These are phyloP conservation scores for Solanum hybrid DNA, from an alignment of 305 asterid species.

Conservation along the genomic window DNA sequence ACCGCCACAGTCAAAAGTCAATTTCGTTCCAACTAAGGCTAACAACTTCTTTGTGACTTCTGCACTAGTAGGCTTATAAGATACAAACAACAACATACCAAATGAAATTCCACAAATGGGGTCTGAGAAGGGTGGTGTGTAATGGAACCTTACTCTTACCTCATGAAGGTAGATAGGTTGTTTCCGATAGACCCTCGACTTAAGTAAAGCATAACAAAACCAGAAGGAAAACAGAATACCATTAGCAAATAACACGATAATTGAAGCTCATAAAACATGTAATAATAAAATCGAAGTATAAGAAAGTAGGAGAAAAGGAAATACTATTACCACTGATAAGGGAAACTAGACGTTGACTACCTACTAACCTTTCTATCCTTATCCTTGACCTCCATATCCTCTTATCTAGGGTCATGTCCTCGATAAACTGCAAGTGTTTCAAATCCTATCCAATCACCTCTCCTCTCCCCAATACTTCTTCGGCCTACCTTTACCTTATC, in stretches of 20 bases:
- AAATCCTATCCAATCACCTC: neutral
- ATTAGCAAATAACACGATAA: neutral
- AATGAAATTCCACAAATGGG: neutral
- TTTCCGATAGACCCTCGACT: neutral
- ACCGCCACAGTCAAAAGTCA: conserved; percentile 22
- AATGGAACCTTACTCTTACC: neutral
- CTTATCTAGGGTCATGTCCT: neutral
- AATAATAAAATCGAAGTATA: neutral
- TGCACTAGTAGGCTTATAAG: neutral
- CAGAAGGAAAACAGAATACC: neutral
- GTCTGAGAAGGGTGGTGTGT: neutral
- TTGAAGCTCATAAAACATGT: neutral
- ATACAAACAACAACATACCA: neutral
- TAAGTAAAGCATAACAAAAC: neutral
- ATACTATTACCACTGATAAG: neutral
- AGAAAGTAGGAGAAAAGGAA: neutral
- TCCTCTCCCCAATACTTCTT: neutral
- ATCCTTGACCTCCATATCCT: neutral
- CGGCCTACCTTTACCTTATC: neutral
- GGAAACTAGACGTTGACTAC: neutral
- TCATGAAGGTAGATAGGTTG: neutral
- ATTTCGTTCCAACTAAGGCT: neutral
- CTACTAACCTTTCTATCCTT: neutral
- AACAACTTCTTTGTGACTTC: neutral
- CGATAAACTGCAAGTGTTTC: neutral